These are phyloP conservation scores for Saccharomyces hybrid DNA, from an alignment of 1,139 yeast species.

Conservation along the genomic window DNA sequence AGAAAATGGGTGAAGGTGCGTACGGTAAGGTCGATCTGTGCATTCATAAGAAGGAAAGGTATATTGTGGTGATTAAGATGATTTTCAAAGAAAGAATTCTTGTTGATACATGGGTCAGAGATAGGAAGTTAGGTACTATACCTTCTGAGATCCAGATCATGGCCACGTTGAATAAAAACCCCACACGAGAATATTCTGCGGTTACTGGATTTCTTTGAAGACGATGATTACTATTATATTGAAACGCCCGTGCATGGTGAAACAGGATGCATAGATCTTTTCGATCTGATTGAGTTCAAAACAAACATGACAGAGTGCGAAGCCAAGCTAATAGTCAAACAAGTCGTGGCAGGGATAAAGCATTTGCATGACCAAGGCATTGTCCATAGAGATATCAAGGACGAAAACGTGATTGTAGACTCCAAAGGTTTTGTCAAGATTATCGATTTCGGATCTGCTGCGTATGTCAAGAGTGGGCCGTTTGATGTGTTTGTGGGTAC, in stretches of 20 bases:
- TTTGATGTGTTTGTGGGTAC: constrained; percentile 97
- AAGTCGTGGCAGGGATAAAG: constrained; percentile 66
- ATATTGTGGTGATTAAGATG: constrained; percentile 74
- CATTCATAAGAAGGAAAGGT: constrained; percentile 47
- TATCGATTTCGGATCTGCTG: constrained; percentile 94
- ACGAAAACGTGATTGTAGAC: constrained; percentile 87
- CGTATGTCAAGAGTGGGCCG: constrained; percentile 83
- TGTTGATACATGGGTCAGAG: constrained; percentile 96
- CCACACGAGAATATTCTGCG: constrained; percentile 85
- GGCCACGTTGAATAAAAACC: constrained; percentile 61
- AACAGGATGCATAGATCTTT: constrained; percentile 79
- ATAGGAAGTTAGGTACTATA: constrained; percentile 79
- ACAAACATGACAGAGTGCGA: constrained; percentile 72
- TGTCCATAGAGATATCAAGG: constrained; percentile 91
- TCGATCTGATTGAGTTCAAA: constrained; percentile 81
- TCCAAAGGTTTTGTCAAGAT: constrained; percentile 67
- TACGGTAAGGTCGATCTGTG: constrained; percentile 88
- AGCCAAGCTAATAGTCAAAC: constrained; percentile 69
- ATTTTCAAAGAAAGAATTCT: constrained; percentile 86
- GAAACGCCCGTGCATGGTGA: constrained; percentile 90
- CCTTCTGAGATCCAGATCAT: constrained; percentile 92
- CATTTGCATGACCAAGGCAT: constrained; percentile 82
- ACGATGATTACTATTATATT: constrained; percentile 75
- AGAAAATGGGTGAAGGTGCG: constrained; percentile 92
- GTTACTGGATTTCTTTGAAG: constrained; percentile 86